These are phyloP conservation scores for Aspergillus clavatus DNA, from an alignment of 2,329 filamentous ascomycete genomes.

Conservation along the genomic window DNA sequence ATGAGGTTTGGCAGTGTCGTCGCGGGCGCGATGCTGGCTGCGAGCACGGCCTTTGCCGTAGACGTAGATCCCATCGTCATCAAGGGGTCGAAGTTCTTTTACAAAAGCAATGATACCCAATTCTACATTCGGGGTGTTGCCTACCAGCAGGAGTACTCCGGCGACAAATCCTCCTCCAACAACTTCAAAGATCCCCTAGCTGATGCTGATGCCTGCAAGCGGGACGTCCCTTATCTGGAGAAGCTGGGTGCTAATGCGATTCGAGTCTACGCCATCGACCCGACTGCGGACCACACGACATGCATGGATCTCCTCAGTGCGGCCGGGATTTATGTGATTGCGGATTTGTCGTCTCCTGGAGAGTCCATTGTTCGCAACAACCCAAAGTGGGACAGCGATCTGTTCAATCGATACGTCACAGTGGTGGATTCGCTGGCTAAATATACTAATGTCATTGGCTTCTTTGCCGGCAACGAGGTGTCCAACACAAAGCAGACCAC, in stretches of 20 bases:
- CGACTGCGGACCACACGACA: slow-evolving; percentile 64
- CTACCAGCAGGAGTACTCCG: slow-evolving; percentile 74
- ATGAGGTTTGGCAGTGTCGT: slow-evolving; percentile 50
- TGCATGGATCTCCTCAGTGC: slow-evolving; percentile 80
- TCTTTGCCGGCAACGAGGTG: slow-evolving; percentile 97
- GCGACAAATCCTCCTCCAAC: slow-evolving; percentile 47
- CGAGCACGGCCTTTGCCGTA: slow-evolving; percentile 46
- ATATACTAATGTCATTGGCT: slow-evolving; percentile 87
- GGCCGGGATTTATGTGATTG: slow-evolving; percentile 88
- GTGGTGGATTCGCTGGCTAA: slow-evolving; percentile 74
- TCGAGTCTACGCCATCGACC: slow-evolving; percentile 87
- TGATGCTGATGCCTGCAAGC: slow-evolving; percentile 64
- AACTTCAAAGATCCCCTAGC: slow-evolving; percentile 78
- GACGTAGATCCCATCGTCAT: slow-evolving; percentile 53
- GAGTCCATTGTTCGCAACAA: slow-evolving; percentile 77
- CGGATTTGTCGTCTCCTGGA: slow-evolving; percentile 76
- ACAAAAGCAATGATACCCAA: slow-evolving; percentile 68
- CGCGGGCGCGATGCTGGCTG: slow-evolving; percentile 48
- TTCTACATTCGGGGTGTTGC: slow-evolving; percentile 88
- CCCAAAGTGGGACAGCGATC: slow-evolving; percentile 69
- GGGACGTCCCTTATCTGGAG: slow-evolving; percentile 75
- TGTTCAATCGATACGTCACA: slow-evolving; percentile 72
- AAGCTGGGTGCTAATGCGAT: slow-evolving; percentile 82
- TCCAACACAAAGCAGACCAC: slow-evolving; percentile 85
- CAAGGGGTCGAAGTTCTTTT: slow-evolving; percentile 85